Base-by-base conservation (phyloP, 169 alveolate species). In the Babesia ovis region DNA sequence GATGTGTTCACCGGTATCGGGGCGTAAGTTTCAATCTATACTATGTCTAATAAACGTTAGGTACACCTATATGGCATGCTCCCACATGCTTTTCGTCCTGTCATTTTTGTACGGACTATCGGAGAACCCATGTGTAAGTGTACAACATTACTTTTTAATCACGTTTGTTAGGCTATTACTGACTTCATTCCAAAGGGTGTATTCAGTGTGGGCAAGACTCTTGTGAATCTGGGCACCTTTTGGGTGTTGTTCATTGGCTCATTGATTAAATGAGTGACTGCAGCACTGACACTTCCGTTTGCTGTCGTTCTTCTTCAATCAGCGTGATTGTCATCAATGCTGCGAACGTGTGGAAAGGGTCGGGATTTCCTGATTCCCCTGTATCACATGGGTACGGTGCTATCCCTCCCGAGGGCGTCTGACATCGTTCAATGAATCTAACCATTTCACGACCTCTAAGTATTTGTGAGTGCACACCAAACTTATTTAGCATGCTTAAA, bases 281-380 rank as follows among this genome's bases (percentile, higher is more conserved):
- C 9, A 68, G 39, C 16, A 56, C 53, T 0, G 56, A 42, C 6
- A 60, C 39, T 1, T 55, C 67, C 55, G 42, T 0, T 18, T 55
- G 41, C 46, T 68, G 37, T 23, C 46, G 59, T 32, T 41, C 72
- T 22, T 79, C 77, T 12, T 60, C 76, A 3, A 81, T 45, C 20
- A 81, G 46, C 20, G 85, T 18, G 2, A 60, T 50, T 18, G 89
- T 22, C 64, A 73, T 32, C 16, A 72, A 25, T 22, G 85, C 79
- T 2, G 83, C 64, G 41, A 71, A 81, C 27, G 89, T 50, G 53
- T 81, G 89, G 58, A 45, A 81, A 18, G 89, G 89, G 74, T 81
- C 89, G 35, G 89, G 62, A 22, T 41, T 48, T 25, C 37, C 6
- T 4, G 67, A 5, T 14, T 9, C 79, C 0, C 41, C 48, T 14